Evolutionary conservation across 2,329 filamentous ascomycete genomes (phyloP).

Genomic region (Fusarium kyushuense): DNA sequence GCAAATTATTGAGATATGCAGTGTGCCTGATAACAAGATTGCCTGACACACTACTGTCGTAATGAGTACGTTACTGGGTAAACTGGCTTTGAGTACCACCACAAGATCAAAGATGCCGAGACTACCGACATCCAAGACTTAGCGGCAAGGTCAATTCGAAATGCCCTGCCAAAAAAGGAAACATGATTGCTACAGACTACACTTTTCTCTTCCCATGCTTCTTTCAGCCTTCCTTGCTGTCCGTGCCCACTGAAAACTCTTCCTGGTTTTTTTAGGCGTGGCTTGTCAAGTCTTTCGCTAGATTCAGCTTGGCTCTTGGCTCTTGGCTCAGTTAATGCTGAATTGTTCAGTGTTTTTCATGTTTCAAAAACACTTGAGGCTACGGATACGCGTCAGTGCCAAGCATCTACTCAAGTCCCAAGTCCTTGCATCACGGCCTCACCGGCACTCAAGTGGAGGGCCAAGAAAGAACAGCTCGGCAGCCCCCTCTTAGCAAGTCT

Average conservation of each 20-base stretch:
- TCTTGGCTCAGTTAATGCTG: constrained; percentile 13
- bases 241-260: constrained; percentile 13
- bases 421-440: constrained; percentile 26
- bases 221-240: neutral
- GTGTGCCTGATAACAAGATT: constrained; percentile 29
- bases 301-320: constrained; percentile 26
- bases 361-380: constrained; percentile 24
- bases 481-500: constrained; percentile 21
- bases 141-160: constrained; percentile 22
- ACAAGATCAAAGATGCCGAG: constrained; percentile 36
- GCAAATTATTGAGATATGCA: constrained; percentile 12
- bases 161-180: constrained; percentile 22
- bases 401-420: constrained; percentile 34
- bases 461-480: constrained; percentile 37
- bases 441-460: constrained; percentile 42
- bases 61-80: constrained; percentile 25
- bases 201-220: constrained; percentile 9
- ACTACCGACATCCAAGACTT: constrained; percentile 36
- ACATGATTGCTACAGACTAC: constrained; percentile 20
- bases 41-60: constrained; percentile 38
- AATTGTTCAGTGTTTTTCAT: constrained; percentile 16
- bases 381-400: constrained; percentile 45
- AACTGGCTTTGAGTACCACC: constrained; percentile 8
- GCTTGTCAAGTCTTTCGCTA: constrained; percentile 18
- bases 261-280: constrained; percentile 26